Conservation (phyloP, 1,284 basidiomycete species). For the Sanghuangporus baumii region DNA sequence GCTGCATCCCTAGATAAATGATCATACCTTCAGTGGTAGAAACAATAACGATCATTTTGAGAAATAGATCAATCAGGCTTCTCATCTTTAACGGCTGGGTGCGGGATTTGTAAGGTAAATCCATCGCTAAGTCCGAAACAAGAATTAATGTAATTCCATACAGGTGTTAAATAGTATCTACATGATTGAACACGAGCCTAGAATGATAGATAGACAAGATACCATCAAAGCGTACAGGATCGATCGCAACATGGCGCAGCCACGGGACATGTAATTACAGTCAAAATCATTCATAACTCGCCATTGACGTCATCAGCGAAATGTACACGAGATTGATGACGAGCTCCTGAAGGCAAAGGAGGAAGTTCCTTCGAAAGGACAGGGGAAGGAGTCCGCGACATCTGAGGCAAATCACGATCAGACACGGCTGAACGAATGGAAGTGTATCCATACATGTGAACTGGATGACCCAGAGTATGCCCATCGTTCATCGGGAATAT, state of each 20-base stretch:
- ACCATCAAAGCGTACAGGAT: background rate
- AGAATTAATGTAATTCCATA: background rate
- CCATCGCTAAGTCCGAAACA: too few relatives aligned
- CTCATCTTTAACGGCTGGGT: too few relatives aligned
- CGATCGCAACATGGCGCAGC: background rate
- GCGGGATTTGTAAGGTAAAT: too few relatives aligned
- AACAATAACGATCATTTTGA: background rate
- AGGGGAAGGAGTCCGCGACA: background rate
- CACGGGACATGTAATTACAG: background rate
- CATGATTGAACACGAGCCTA: background rate
- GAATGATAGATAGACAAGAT: background rate
- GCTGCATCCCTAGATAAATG: conserved; percentile 23
- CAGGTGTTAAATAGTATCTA: background rate
- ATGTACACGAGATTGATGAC: conserved; percentile 6
- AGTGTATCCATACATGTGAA: background rate
- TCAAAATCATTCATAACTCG: background rate
- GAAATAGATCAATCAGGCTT: background rate
- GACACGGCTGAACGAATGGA: background rate
- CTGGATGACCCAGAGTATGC: background rate
- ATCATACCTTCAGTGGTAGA: background rate
- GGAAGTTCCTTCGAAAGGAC: conserved; percentile 6
- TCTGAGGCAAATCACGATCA: background rate
- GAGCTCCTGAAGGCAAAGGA: conserved; percentile 3
- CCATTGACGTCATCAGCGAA: conserved; percentile 8
- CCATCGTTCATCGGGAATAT: background rate